Conservation (phyloP, 2,329 filamentous ascomycete genomes). For the Apiospora hydei region DNA sequence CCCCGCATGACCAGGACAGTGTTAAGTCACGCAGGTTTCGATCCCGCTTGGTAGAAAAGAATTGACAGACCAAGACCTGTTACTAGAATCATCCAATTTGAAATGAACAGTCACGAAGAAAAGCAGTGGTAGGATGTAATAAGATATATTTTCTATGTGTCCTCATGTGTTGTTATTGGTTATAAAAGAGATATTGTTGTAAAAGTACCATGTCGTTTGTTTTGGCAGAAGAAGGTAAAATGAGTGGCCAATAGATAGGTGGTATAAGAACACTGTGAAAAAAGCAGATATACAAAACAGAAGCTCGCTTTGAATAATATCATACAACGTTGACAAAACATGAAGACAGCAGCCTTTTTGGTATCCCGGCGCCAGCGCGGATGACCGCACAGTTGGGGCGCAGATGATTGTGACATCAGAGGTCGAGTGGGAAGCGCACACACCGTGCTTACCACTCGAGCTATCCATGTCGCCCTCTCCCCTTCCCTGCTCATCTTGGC, state of each 20-base stretch:
- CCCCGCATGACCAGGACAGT: no score
- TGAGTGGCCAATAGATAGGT: constrained; percentile 8
- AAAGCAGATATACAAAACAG: background rate
- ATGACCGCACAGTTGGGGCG: background rate
- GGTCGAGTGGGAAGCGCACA: background rate
- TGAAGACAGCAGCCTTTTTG: background rate
- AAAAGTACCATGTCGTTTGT: background rate
- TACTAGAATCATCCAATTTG: background rate
- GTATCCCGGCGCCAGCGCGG: background rate
- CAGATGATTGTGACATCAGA: no score
- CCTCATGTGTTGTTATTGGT: background rate
- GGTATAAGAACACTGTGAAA: background rate
- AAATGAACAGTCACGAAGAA: background rate
- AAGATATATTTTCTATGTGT: background rate
- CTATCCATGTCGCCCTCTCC: background rate
- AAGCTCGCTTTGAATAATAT: background rate
- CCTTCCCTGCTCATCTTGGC: no score
- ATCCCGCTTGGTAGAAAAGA: background rate
- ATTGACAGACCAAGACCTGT: background rate
- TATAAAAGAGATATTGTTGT: background rate
- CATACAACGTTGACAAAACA: background rate
- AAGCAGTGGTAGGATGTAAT: background rate
- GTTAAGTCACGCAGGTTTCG: background rate
- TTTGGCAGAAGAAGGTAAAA: background rate
- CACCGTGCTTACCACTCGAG: background rate